Evolutionary conservation across 257 asterid genomes (phyloP).

Genomic region (Solanum tarapatanum): DNA sequence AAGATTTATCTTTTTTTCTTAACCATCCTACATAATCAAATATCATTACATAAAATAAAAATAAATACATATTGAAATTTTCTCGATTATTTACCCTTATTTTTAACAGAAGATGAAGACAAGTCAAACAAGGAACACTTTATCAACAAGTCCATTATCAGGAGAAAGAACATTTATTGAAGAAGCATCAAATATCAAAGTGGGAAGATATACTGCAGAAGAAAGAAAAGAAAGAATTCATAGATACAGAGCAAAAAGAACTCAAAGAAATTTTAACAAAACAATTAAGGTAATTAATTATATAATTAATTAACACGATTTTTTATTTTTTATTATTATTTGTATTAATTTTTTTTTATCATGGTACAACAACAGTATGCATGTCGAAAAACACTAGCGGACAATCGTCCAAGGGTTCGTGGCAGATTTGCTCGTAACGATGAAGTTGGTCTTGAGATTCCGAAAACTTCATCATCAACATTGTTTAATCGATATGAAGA

Average conservation of each 20-base stretch:
- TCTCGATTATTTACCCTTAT: background rate
- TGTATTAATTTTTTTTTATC: background rate
- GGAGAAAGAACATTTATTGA: slow-evolving; percentile 42
- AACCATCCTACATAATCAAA: rapidly evolving
- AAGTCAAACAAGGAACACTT: slow-evolving; percentile 17
- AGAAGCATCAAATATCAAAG: slow-evolving; percentile 57
- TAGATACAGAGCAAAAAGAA: slow-evolving; percentile 70
- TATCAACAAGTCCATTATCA: slow-evolving; percentile 55
- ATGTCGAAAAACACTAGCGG: slow-evolving; percentile 86
- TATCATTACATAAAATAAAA: background rate
- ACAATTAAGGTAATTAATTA: slow-evolving; percentile 59
- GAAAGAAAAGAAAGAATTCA: slow-evolving; percentile 75
- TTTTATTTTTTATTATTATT: background rate
- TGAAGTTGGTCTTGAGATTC: slow-evolving; percentile 58
- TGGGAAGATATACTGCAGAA: slow-evolving; percentile 50
- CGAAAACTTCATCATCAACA: slow-evolving; percentile 30
- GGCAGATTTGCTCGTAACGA: slow-evolving; percentile 84
- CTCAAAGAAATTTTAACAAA: slow-evolving; percentile 76
- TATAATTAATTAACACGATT: background rate
- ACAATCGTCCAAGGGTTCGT: slow-evolving; percentile 71
- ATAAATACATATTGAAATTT: background rate
- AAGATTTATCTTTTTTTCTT: background rate
- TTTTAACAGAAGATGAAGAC: slow-evolving; percentile 30
- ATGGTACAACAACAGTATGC: slow-evolving; percentile 38
- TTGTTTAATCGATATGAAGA: slow-evolving; percentile 42